Evolutionary conservation across 192 early-diverging fungal genomes (phyloP).

Genomic region (Gorgonomyces haynaldii): DNA sequence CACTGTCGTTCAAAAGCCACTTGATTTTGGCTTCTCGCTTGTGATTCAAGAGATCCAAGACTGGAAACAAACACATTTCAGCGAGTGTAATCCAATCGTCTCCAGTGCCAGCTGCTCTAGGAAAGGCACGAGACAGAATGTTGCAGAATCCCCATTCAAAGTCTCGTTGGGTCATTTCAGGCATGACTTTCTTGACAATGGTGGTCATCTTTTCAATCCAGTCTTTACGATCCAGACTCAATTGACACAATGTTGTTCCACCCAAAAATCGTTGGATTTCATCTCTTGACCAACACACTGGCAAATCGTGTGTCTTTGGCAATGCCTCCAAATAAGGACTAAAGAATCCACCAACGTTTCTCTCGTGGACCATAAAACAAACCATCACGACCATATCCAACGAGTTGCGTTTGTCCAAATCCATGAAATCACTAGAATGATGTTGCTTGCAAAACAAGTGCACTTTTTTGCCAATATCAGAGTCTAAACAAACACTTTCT

Average conservation of each 20-base stretch:
- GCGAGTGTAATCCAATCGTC: conserved; percentile 5
- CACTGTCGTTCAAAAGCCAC: conserved; percentile 18
- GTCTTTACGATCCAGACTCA: conserved; percentile 10
- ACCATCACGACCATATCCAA: conserved; percentile 18
- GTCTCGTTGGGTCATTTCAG: conserved; percentile 5
- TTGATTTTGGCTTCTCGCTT: conserved; percentile 25
- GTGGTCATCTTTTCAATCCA: conserved; percentile 12
- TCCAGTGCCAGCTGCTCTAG: conserved; percentile 9
- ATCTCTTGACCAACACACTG: conserved; percentile 26
- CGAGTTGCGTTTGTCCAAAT: conserved; percentile 19
- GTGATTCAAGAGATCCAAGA: conserved; percentile 41
- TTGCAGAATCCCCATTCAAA: conserved; percentile 34
- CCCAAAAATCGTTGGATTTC: conserved; percentile 14
- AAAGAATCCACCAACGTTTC: conserved; percentile 19
- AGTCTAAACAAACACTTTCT: conserved; percentile 18
- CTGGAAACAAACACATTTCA: conserved; percentile 39
- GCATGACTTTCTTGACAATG: not conserved
- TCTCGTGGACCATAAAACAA: conserved; percentile 27
- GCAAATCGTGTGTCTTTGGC: conserved; percentile 22
- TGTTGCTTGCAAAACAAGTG: conserved; percentile 10
- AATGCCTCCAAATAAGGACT: conserved; percentile 26
- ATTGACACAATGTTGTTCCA: conserved; percentile 23
- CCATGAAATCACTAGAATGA: conserved; percentile 3
- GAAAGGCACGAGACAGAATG: conserved; percentile 33
- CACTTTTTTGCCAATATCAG: conserved; percentile 12